These are phyloP conservation scores for Ciborinia camelliae DNA, from an alignment of 2,329 filamentous ascomycete species.

Conservation along the genomic window DNA sequence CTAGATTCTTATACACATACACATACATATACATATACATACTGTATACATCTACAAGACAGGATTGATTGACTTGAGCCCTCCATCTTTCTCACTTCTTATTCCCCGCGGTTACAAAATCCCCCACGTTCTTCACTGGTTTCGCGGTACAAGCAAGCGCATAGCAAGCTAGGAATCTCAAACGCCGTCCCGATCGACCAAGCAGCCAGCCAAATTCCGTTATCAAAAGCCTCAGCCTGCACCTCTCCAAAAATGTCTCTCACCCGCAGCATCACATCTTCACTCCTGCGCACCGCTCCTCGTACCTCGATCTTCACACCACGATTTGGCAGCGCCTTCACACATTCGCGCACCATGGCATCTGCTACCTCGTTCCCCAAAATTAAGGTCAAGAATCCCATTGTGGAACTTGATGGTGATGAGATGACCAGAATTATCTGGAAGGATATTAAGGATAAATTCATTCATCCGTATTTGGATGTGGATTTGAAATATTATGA, in stretches of 20 bases:
- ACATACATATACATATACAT: not conserved
- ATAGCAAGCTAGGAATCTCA: conserved; percentile 3
- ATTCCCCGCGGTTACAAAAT: conserved; percentile 6
- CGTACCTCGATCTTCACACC: conserved; percentile 11
- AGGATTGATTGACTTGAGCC: not conserved
- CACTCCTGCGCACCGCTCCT: conserved; percentile 5
- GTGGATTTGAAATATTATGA: conserved; percentile 99
- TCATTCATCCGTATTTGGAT: conserved; percentile 93
- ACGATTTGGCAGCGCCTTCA: conserved; percentile 28
- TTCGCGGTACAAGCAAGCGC: conserved; percentile 10
- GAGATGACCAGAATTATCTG: conserved; percentile 99
- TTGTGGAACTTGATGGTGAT: conserved; percentile 93
- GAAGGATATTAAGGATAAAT: conserved; percentile 98
- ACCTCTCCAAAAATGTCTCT: conserved; percentile 6
- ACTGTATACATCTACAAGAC: not conserved
- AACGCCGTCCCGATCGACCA: not conserved
- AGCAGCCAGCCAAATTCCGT: not conserved
- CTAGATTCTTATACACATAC: not conserved
- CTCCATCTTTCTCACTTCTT: not conserved
- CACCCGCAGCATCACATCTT: conserved; percentile 9
- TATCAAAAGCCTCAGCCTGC: not conserved
- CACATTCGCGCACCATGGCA: conserved; percentile 51
- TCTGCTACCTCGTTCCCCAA: conserved; percentile 57
- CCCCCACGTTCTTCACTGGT: conserved; percentile 1
- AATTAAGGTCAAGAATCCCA: conserved; percentile 99